Conservation (phyloP, 257 asterid genomes). For the Fraxinus cuspidata region DNA sequence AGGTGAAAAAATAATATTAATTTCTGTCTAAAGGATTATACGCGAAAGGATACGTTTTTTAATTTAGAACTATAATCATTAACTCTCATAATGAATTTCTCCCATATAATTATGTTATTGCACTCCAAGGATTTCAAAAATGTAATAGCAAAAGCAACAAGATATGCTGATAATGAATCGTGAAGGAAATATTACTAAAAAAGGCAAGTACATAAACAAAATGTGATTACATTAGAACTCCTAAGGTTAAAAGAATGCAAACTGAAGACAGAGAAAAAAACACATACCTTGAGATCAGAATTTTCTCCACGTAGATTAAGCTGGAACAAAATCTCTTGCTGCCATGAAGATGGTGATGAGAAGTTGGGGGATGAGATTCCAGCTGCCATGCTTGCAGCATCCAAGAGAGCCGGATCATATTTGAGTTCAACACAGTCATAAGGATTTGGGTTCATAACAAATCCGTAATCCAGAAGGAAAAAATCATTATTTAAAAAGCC, state of each 20-base stretch:
- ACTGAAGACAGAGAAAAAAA: conserved; percentile 3
- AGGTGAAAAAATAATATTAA: background rate
- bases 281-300: conserved; percentile 72
- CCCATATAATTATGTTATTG: background rate
- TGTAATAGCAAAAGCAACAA: background rate
- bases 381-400: conserved; percentile 92
- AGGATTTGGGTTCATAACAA: conserved; percentile 78
- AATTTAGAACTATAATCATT: background rate
- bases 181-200: background rate
- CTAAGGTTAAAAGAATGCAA: background rate
- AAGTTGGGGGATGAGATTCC: conserved; percentile 68
- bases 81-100: background rate
- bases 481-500: conserved; percentile 80
- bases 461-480: conserved; percentile 91
- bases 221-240: background rate
- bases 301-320: conserved; percentile 64
- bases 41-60: background rate
- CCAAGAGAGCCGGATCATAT: conserved; percentile 82
- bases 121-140: background rate
- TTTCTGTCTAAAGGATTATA: background rate
- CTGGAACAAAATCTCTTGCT: conserved; percentile 52
- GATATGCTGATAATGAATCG: background rate
- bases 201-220: background rate
- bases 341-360: conserved; percentile 87
- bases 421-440: conserved; percentile 84